Evolutionary conservation across 176 grass and related monocot species (phyloP).

Genomic region (Poa pratensis): DNA sequence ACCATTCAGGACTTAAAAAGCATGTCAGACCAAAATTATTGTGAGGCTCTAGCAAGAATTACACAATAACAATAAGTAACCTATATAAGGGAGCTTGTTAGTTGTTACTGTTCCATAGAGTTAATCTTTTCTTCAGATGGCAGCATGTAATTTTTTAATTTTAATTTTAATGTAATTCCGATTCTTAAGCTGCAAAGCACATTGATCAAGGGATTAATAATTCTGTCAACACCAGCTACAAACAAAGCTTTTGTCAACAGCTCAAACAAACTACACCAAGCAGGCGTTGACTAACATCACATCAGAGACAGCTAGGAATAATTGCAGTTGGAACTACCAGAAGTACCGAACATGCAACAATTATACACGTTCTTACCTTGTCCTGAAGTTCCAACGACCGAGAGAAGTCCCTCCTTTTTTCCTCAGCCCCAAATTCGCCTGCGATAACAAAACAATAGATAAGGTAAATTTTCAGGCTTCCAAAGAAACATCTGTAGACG

Average conservation of each 20-base stretch:
- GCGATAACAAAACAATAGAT: neutral
- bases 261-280: neutral
- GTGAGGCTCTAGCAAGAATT: too few species aligned
- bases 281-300: neutral
- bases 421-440: neutral
- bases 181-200: too few species aligned
- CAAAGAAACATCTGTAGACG: too few species aligned
- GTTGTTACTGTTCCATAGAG: too few species aligned
- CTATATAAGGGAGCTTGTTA: too few species aligned
- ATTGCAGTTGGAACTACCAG: neutral
- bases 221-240: neutral
- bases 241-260: neutral
- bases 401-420: neutral
- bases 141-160: too few species aligned
- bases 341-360: neutral
- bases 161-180: too few species aligned
- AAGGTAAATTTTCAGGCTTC: neutral
- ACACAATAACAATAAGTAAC: too few species aligned
- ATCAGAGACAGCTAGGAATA: neutral
- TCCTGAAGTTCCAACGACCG: neutral
- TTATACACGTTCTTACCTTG: constrained; percentile 18
- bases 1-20: too few species aligned
- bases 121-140: too few species aligned
- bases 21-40: too few species aligned
- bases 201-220: too few species aligned